Evolutionary conservation across 1,284 basidiomycete species (phyloP), one percentile per base, ranked within the genome.

Genomic region (Microbotryum intermedium): DNA sequence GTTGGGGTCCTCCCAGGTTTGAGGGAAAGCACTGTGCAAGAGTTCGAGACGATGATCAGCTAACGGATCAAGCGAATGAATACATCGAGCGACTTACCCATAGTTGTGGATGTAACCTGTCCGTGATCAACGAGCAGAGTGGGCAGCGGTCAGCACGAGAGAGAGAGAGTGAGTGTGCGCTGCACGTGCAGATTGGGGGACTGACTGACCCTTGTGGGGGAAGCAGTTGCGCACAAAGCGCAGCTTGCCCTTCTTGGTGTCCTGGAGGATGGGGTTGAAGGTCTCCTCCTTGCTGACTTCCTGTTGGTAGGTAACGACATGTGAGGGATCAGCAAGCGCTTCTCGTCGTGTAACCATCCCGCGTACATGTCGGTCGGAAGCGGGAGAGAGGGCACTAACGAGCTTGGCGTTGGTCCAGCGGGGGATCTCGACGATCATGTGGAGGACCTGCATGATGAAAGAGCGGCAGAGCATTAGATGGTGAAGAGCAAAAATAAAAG

Each of bases 181-280:
- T 42, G 20, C 10, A 11, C 3, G 48, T 21, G 21, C 70, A 71
- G 71, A 70, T n/a, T n/a, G n/a, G n/a, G n/a, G n/a, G n/a, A 69
- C 68, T 69, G 53, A 72, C 81, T 93, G 91, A 54, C 92, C 93
- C 77, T 97, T 92, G 82, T 97, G 94, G 70, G 92, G 95, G 88
- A 99, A 99, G 79, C 93, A 98, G 84, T 98, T 98, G 78, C 95
- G 88, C 68, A 99, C 95, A 77, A 83, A 98, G 72, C 95, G 88
- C 76, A 98, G 80, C 77, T 90, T 92, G 74, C 91, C 91, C 79
- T 89, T 91, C 80, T 94, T 95, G 75, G 87, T 85, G 76, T 95
- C 92, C 80, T 99, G 95, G 78, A 95, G 92, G 86, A 99, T 97
- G 71, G 93, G 92, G 80, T 99, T 99, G 84, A 98, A 91, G 34